Base-by-base conservation (phyloP, 2,329 filamentous ascomycete genomes). In the Cordyceps javanica region DNA sequence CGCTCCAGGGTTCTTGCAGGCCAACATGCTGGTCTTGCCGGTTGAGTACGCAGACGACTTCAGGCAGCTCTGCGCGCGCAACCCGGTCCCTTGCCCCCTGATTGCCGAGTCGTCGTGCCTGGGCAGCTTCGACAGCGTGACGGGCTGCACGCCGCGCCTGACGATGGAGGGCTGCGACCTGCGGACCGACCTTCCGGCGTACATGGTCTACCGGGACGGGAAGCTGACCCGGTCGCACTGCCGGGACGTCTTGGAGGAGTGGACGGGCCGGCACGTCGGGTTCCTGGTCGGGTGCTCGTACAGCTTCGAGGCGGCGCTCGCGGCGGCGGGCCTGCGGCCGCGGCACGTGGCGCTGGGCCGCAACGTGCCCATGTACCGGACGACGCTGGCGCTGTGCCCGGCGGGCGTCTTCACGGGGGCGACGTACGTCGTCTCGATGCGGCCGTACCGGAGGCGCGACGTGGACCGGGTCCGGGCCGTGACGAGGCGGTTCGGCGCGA, bases 251-350 rank as follows among this genome's bases (percentile, higher is more conserved):
- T 62, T 68, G 1, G 63, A 69, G 2, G 68, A 82, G 41, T 88
- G 84, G 85, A 77, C 75, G 0, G 65, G 72, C 5, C 77, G 85
- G 61, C 82, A 88, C 62, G 78, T 84, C 25, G 84, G 76, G 0
- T 88, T 85, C 64, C 67, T 87, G 45, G 80, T 88, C 60, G 85
- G 83, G 9, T 88, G 84, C 65, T 83, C 78, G 1, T 87, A 80
- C 72, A 82, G 77, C 62, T 88, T 88, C 65, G 84, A 87, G 67
- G 69, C 74, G 3, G 83, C 82, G 3, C 75, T 88, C 23, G 64
- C 69, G 0, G 67, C 65, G 0, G 78, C 78, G 0, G 80, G 79
- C 0, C 69, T 88, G 6, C 62, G 72, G 7, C 78, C 83, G 2
- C 73, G 76, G 2, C 82, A 88, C 63, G 69, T 75, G 5, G 58